Evolutionary conservation across 1,284 basidiomycete species (phyloP).

Genomic region (Volvariella volvacea): DNA sequence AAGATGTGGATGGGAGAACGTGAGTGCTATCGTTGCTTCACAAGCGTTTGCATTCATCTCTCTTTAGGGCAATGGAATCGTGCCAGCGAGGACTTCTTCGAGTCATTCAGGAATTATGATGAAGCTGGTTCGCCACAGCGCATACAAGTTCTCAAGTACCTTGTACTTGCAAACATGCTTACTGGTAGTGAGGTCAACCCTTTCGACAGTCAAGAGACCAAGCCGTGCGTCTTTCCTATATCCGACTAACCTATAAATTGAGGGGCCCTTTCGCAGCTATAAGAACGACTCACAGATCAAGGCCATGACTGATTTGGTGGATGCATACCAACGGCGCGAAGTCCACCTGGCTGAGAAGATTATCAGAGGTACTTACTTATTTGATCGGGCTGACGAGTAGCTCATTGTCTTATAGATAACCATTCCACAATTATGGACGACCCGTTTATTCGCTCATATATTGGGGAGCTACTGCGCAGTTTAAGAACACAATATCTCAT

Average conservation of each 20-base stretch:
- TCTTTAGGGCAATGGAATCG: conserved; percentile 86
- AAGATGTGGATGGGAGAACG: conserved; percentile 99
- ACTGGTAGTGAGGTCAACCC: conserved; percentile 98
- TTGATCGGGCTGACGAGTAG: conserved; percentile 5
- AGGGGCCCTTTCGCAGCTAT: conserved; percentile 35
- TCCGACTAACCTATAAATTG: neutral
- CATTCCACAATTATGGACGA: conserved; percentile 93
- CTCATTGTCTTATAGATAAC: conserved; percentile 60
- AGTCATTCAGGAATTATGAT: conserved; percentile 98
- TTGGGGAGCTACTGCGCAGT: conserved; percentile 90
- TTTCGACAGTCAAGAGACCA: conserved; percentile 99
- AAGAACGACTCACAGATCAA: conserved; percentile 95
- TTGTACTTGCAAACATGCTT: conserved; percentile 97
- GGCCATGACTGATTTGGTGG: conserved; percentile 96
- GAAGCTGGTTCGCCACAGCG: conserved; percentile 95
- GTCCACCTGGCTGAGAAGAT: conserved; percentile 97
- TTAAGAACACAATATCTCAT: conserved; percentile 95
- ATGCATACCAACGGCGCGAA: conserved; percentile 93
- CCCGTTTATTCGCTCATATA: conserved; percentile 87
- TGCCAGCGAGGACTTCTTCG: conserved; percentile 97
- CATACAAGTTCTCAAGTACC: conserved; percentile 97
- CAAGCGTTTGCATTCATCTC: conserved; percentile 2
- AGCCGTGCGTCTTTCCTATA: conserved; percentile 73
- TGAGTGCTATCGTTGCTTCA: conserved; percentile 30
- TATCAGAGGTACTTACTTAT: conserved; percentile 54